Percentiles rank a stretch among this genome's conserved stretches.
Evolutionary conservation across 1,284 basidiomycete genomes (phyloP).

Genomic region (Leccinum fallax): DNA sequence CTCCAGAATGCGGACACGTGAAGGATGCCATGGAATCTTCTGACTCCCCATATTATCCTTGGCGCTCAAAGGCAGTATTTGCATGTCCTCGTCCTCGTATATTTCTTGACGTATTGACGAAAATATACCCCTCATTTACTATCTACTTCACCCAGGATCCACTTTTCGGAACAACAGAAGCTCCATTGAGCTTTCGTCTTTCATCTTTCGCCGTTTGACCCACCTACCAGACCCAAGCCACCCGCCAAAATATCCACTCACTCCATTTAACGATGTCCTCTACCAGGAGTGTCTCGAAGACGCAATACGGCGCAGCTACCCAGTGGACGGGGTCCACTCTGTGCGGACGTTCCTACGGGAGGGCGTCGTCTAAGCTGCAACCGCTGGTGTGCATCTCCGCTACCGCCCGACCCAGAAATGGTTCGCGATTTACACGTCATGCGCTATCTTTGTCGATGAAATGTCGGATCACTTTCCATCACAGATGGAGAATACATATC

Average conservation of each 20-base stretch:
- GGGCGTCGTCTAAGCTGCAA: too few species aligned
- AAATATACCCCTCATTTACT: constrained; percentile 4
- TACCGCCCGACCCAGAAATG: neutral
- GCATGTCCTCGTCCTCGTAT: neutral
- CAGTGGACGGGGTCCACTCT: too few species aligned
- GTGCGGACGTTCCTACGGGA: too few species aligned
- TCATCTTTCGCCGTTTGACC: neutral
- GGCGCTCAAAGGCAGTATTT: neutral
- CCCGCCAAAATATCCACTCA: too few species aligned
- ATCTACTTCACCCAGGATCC: neutral
- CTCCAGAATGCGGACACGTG: neutral
- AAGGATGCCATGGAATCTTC: neutral
- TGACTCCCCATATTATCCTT: neutral
- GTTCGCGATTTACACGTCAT: neutral
- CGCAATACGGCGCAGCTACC: too few species aligned
- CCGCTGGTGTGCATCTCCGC: too few species aligned
- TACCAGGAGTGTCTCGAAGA: too few species aligned
- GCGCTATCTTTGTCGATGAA: neutral
- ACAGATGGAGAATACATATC: neutral
- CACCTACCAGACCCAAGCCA: too few species aligned
- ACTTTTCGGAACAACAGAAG: constrained; percentile 2
- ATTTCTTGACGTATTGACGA: neutral
- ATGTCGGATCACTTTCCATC: neutral
- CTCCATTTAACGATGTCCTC: too few species aligned
- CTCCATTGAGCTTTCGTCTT: too few species aligned